Evolutionary conservation across 1,139 yeast genomes (phyloP).

Genomic region (Pichia inconspicua): DNA sequence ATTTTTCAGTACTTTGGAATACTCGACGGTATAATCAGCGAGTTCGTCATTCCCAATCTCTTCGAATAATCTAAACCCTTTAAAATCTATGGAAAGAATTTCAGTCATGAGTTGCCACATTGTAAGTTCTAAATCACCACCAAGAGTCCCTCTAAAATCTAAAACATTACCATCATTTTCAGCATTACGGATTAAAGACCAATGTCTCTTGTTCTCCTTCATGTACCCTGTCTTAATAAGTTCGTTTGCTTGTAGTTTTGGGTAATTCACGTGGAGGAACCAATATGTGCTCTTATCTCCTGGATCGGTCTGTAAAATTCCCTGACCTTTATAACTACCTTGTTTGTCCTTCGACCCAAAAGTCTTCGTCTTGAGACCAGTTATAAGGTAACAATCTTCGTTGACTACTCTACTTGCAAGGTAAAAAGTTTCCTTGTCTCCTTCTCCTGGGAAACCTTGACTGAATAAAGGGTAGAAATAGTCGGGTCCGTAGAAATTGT

Average conservation of each 20-base stretch:
- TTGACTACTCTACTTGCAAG: constrained; percentile 24
- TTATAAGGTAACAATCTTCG: constrained; percentile 22
- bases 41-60: constrained; percentile 21
- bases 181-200: constrained; percentile 24
- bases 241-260: constrained; percentile 21
- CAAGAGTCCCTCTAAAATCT: constrained; percentile 14
- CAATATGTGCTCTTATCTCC: constrained; percentile 17
- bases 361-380: constrained; percentile 24
- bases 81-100: constrained; percentile 20
- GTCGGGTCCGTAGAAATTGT: constrained; percentile 26
- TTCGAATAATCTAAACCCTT: constrained; percentile 21
- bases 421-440: constrained; percentile 28
- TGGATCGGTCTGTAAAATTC: constrained; percentile 26
- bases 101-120: constrained; percentile 21
- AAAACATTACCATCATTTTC: constrained; percentile 19
- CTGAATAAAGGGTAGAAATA: constrained; percentile 27
- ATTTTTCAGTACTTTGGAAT: not conserved
- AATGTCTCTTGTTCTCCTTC: constrained; percentile 17
- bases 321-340: constrained; percentile 23
- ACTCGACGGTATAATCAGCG: constrained; percentile 18
- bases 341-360: constrained; percentile 23
- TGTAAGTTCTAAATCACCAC: constrained; percentile 21
- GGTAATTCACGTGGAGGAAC: constrained; percentile 27
- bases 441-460: constrained; percentile 29
- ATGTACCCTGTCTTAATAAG: constrained; percentile 16